phyloP scores from a whole-genome alignment of 169 alveolate genomes.

The Amoebophrya sp. region DNA sequence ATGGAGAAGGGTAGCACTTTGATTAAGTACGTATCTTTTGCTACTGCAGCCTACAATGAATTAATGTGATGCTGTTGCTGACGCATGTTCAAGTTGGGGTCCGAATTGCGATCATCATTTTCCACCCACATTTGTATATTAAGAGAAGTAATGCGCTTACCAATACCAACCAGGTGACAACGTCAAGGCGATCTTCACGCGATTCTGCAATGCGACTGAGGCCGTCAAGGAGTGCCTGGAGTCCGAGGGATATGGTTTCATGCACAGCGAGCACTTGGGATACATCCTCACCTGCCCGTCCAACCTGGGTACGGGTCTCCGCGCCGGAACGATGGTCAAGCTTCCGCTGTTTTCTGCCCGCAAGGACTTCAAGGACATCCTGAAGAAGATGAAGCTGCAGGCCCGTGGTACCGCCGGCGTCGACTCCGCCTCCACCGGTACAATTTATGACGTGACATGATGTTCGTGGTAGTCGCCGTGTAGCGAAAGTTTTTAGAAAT shows the following conservation, averaged over 20 bases:
- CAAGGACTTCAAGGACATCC: constrained; percentile 15
- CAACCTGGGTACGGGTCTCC: constrained; percentile 43
- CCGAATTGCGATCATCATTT: too few species aligned
- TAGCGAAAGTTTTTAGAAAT: too few species aligned
- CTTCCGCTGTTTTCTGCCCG: constrained; percentile 22
- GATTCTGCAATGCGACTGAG: constrained; percentile 33
- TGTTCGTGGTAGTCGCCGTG: too few species aligned
- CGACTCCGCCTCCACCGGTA: constrained; percentile 18
- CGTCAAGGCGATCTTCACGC: constrained; percentile 35
- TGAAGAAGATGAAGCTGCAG: constrained; percentile 10
- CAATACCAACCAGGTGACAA: too few species aligned
- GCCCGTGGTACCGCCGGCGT: constrained; percentile 11
- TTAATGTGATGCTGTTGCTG: too few species aligned
- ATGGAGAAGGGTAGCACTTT: too few species aligned
- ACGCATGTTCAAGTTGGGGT: too few species aligned
- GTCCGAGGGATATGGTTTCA: constrained; percentile 24
- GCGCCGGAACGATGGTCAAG: constrained; percentile 39
- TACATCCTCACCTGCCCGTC: constrained; percentile 41
- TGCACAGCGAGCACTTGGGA: constrained; percentile 27
- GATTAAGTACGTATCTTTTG: too few species aligned
- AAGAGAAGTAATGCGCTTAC: too few species aligned
- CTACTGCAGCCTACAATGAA: too few species aligned
- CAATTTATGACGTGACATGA: too few species aligned
- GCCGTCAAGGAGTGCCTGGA: constrained; percentile 31
- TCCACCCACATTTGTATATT: too few species aligned